phyloP scores from a whole-genome alignment of 2,329 filamentous ascomycete genomes.

The Ambrosiella cleistominuta region DNA sequence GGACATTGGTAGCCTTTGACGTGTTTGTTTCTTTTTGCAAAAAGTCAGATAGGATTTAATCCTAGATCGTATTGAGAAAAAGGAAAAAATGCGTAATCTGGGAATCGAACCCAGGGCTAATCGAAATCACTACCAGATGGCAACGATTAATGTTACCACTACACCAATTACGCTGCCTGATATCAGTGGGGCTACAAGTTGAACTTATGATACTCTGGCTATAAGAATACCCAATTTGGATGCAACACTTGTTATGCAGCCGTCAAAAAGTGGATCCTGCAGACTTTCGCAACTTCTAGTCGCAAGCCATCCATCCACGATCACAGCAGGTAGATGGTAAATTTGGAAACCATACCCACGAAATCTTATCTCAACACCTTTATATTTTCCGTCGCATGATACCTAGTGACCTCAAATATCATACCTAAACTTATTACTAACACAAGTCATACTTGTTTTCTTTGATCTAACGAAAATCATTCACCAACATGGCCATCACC shows the following conservation, averaged over 20 bases:
- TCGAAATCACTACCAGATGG: slow-evolving; percentile 1
- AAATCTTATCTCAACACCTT: not conserved
- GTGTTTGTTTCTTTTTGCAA: no score
- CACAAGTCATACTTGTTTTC: not conserved
- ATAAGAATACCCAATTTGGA: not conserved
- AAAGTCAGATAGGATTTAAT: no score
- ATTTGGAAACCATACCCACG: not conserved
- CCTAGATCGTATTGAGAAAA: no score
- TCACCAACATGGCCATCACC: slow-evolving; percentile 28
- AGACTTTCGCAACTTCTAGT: not conserved
- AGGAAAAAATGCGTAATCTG: slow-evolving; percentile 3
- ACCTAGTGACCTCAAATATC: not conserved
- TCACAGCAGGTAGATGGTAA: not conserved
- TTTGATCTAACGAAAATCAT: not conserved
- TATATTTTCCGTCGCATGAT: not conserved
- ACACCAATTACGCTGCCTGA: not conserved
- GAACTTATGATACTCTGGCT: not conserved
- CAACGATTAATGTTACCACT: slow-evolving; percentile 4
- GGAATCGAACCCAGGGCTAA: slow-evolving; percentile 2
- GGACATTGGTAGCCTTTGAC: no score
- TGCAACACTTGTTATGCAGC: not conserved
- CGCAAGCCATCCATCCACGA: not conserved
- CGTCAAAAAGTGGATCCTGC: not conserved
- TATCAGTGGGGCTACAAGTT: not conserved
- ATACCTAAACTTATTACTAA: not conserved